Evolutionary conservation across 139 green algal genomes (phyloP).

Genomic region (Auxenochlorella pyrenoidosa): DNA sequence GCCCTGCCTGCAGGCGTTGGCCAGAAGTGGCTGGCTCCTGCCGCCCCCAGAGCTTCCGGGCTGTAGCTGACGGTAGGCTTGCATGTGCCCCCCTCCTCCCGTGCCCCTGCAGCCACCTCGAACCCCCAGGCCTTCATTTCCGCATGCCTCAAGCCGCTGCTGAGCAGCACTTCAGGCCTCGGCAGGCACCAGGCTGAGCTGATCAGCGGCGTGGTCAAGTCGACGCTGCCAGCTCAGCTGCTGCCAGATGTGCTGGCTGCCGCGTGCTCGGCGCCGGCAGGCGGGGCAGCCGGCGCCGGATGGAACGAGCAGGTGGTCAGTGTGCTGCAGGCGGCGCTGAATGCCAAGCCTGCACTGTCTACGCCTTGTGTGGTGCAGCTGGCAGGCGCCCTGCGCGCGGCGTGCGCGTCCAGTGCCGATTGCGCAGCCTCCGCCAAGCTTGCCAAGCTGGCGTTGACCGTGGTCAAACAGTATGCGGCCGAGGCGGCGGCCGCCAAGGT

Average conservation of each 20-base stretch:
- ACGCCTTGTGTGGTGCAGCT: background rate
- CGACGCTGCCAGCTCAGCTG: background rate
- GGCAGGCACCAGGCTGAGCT: constrained; percentile 26
- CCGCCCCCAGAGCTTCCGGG: background rate
- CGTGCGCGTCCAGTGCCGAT: background rate
- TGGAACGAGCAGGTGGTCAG: constrained; percentile 23
- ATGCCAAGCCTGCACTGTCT: background rate
- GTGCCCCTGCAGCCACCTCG: background rate
- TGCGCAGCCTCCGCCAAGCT: background rate
- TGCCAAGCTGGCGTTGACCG: constrained; percentile 25
- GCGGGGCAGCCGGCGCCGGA: background rate
- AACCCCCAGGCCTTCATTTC: constrained; percentile 8
- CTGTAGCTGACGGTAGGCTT: background rate
- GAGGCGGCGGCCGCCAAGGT: background rate
- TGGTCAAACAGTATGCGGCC: constrained; percentile 21
- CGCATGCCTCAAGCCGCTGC: constrained; percentile 19
- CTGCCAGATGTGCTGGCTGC: constrained; percentile 14
- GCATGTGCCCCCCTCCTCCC: background rate
- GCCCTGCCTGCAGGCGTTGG: background rate
- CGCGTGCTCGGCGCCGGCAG: background rate
- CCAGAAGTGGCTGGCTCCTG: background rate
- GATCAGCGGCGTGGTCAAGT: background rate
- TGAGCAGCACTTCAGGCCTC: background rate
- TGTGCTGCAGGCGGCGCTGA: constrained; percentile 6
- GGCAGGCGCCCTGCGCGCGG: background rate